Evolutionary conservation across 2,329 filamentous ascomycete genomes (phyloP).

Genomic region (Stachybotrys chartarum): DNA sequence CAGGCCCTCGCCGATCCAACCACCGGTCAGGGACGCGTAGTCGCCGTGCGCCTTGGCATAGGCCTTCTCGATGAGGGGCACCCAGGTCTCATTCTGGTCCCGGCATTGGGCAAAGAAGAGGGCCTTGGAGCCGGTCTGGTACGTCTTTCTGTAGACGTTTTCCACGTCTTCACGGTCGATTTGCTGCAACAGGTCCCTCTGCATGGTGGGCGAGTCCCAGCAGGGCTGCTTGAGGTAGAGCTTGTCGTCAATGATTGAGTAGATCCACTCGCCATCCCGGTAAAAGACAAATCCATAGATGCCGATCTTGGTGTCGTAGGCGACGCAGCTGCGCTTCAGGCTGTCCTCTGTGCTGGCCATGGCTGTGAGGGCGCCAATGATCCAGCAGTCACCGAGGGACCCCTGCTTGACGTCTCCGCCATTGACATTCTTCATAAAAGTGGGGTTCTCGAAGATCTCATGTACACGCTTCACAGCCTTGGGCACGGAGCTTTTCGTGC

Average conservation of each 20-base stretch:
- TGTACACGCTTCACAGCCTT: slow-evolving; percentile 69
- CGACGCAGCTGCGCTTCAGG: slow-evolving; percentile 69
- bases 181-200: slow-evolving; percentile 67
- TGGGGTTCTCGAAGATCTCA: slow-evolving; percentile 69
- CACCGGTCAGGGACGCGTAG: slow-evolving; percentile 62
- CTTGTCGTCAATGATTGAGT: slow-evolving; percentile 87
- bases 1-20: slow-evolving; percentile 57
- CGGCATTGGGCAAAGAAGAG: slow-evolving; percentile 73
- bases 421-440: slow-evolving; percentile 58
- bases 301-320: slow-evolving; percentile 63
- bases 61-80: slow-evolving; percentile 73
- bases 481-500: slow-evolving; percentile 46
- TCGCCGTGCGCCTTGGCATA: slow-evolving; percentile 81
- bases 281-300: slow-evolving; percentile 90
- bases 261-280: slow-evolving; percentile 84
- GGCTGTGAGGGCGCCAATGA: slow-evolving; percentile 71
- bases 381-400: slow-evolving; percentile 73
- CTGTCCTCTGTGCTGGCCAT: slow-evolving; percentile 65
- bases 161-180: slow-evolving; percentile 68
- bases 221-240: slow-evolving; percentile 76
- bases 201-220: slow-evolving; percentile 72
- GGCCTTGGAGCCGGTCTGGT: slow-evolving; percentile 69
- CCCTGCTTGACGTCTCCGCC: slow-evolving; percentile 74
- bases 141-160: slow-evolving; percentile 60
- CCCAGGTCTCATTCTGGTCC: slow-evolving; percentile 75